Evolutionary conservation across 257 asterid genomes (phyloP).

Genomic region (Ophiorrhiza pumila): DNA sequence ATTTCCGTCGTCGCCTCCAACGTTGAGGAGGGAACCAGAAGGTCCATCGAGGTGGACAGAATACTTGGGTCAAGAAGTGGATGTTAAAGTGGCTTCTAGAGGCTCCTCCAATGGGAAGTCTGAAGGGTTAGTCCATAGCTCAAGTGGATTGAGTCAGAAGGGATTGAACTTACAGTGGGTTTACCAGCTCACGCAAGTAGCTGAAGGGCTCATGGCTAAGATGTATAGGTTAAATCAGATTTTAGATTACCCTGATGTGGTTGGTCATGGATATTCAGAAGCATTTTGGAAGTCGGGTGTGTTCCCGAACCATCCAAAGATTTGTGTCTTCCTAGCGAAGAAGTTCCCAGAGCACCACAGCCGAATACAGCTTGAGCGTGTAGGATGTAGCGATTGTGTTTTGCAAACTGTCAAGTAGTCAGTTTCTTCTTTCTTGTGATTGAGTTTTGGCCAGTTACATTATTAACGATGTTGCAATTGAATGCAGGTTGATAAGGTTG

Average conservation of each 20-base stretch:
- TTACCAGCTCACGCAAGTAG: slow-evolving; percentile 91
- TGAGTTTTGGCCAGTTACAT: slow-evolving; percentile 19
- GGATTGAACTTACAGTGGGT: slow-evolving; percentile 98
- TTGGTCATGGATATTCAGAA: slow-evolving; percentile 74
- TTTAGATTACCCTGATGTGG: slow-evolving; percentile 88
- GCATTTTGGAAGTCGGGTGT: slow-evolving; percentile 96
- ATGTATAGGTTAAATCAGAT: slow-evolving; percentile 91
- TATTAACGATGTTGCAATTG: slow-evolving; percentile 15
- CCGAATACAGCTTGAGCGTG: slow-evolving; percentile 96
- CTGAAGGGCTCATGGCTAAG: slow-evolving; percentile 96
- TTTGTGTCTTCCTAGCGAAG: slow-evolving; percentile 78
- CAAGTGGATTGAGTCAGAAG: slow-evolving; percentile 56
- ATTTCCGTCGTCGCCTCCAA: slow-evolving; percentile 53
- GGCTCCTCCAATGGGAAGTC: slow-evolving; percentile 47
- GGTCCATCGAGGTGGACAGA: slow-evolving; percentile 95
- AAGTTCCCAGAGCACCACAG: slow-evolving; percentile 98
- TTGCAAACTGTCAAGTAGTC: slow-evolving; percentile 13
- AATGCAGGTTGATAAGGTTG: slow-evolving; percentile 80
- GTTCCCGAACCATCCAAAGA: slow-evolving; percentile 87
- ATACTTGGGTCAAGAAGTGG: slow-evolving; percentile 76
- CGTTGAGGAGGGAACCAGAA: slow-evolving; percentile 77
- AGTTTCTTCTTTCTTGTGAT: slow-evolving; percentile 10
- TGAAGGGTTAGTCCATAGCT: slow-evolving; percentile 49
- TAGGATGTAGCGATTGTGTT: slow-evolving; percentile 29
- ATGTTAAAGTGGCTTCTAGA: slow-evolving; percentile 33